Evolutionary conservation across 805 yeast species (phyloP), one percentile per base, ranked within the genome.

Genomic region (Danielia reshetovae): DNA sequence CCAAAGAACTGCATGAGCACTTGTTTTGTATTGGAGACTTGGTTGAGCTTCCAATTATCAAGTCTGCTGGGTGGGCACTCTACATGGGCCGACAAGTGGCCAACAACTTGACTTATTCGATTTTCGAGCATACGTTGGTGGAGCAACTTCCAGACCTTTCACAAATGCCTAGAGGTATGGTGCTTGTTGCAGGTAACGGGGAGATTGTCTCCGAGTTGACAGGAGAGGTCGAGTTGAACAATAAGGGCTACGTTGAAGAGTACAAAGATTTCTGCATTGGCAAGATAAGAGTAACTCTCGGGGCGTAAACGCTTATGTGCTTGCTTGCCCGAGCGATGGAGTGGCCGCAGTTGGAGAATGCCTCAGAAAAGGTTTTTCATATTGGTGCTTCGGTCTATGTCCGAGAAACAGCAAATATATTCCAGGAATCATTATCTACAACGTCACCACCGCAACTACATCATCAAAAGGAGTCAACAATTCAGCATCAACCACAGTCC

Each of bases 31-130:
- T 64, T 16, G 72, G 72, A 5, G 70, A 66, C 42, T 47, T 65
- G 39, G 64, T 62, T 4, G 68, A 65, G 28, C 36, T 58, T 18
- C 62, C 68, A 19, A 62, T 64, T 33, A 62, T 66, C 41, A 66
- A 66, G 47, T 59, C 65, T 29, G 71, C 72, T 2, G 72, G 72
- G 2, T 66, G 71, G 71, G 71, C 70, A 3, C 55, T 64, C 48
- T 65, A 61, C 42, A 62, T 59, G 59, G 71, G 70, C 2, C 47
- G 68, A 27, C 62, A 51, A 33, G 60, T 51, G 7, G 70, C 71
- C 11, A 60, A 62, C 40, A 66, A 66, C 36, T 42, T 66, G 23
- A 43, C 57, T 5, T 51, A 57, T 27, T 27, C 53, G 13, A 50
- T 65, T 1, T 43, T 55, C 28, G 60, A 62, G 22, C 48, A 48